Conservation (phyloP, 2,329 filamentous ascomycete species). For the Fusarium sp. region DNA sequence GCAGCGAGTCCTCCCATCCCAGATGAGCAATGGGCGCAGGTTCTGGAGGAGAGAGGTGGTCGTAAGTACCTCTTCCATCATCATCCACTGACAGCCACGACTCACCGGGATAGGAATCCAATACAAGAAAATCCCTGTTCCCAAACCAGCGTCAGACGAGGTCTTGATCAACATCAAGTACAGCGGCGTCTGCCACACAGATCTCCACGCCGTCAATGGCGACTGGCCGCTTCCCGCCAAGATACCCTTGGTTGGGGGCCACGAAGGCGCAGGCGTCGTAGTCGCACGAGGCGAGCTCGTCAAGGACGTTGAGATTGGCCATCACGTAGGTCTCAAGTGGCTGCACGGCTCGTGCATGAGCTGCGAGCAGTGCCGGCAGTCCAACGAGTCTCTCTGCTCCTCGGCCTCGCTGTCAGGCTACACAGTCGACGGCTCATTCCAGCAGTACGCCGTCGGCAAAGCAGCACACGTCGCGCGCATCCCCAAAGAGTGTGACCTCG, state of each 20-base stretch:
- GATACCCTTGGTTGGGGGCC: constrained; percentile 81
- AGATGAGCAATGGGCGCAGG: constrained; percentile 85
- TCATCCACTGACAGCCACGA: fast-evolving
- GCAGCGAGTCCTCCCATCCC: constrained; percentile 62
- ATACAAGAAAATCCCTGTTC: constrained; percentile 82
- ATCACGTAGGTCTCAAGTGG: constrained; percentile 88
- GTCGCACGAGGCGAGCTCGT: constrained; percentile 81
- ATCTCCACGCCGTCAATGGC: constrained; percentile 77
- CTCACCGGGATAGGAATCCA: constrained; percentile 57
- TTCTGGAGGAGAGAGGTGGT: constrained; percentile 79
- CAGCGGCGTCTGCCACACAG: constrained; percentile 88
- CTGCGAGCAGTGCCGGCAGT: constrained; percentile 81
- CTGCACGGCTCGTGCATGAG: constrained; percentile 82
- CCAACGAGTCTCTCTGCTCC: constrained; percentile 82
- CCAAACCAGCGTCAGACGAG: constrained; percentile 81
- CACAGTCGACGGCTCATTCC: constrained; percentile 89
- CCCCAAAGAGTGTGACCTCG: constrained; percentile 75
- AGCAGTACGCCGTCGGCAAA: constrained; percentile 86
- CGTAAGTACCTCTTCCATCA: constrained; percentile 49
- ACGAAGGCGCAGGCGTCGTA: constrained; percentile 79
- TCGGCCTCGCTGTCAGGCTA: constrained; percentile 81
- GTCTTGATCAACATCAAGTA: constrained; percentile 88
- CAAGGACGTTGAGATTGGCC: constrained; percentile 77
- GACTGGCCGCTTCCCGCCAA: constrained; percentile 85
- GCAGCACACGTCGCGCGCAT: constrained; percentile 82